These are phyloP conservation scores for Sugiyamaella marilandica DNA, from an alignment of 805 yeast species.

Conservation along the genomic window DNA sequence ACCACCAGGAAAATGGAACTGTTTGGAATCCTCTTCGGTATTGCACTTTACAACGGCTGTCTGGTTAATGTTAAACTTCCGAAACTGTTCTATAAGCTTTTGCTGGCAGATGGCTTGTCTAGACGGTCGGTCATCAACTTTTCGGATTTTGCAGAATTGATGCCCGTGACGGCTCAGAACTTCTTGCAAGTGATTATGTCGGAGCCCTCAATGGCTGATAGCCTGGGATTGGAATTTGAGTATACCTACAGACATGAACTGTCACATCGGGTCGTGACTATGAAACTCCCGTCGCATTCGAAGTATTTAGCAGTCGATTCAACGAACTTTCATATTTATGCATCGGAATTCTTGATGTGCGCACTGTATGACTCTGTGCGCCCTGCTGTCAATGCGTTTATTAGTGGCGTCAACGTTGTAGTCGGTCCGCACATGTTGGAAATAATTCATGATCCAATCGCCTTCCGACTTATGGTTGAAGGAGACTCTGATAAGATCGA, in stretches of 20 bases:
- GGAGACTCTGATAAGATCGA: constrained; percentile 38
- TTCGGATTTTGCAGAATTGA: constrained; percentile 21
- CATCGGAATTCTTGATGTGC: constrained; percentile 14
- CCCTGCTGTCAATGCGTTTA: constrained; percentile 20
- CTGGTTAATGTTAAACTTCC: constrained; percentile 27
- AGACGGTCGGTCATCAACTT: not conserved
- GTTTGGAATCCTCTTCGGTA: constrained; percentile 26
- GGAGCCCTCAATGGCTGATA: not conserved
- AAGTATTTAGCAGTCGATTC: constrained; percentile 14
- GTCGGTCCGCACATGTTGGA: constrained; percentile 8
- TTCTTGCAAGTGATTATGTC: constrained; percentile 4
- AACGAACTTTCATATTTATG: constrained; percentile 15
- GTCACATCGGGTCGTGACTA: constrained; percentile 8
- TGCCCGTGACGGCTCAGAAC: constrained; percentile 19
- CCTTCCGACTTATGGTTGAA: constrained; percentile 34
- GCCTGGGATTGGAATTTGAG: constrained; percentile 19
- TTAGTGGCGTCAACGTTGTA: constrained; percentile 22
- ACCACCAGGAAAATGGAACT: constrained; percentile 20
- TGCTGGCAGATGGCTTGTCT: not conserved
- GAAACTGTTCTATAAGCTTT: constrained; percentile 19
- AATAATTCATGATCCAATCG: constrained; percentile 6
- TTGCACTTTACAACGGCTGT: constrained; percentile 31
- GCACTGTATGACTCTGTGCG: constrained; percentile 8
- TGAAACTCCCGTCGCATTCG: constrained; percentile 15
- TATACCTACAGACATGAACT: constrained; percentile 11